Base-by-base conservation (phyloP, 495 filamentous ascomycete species). In the Xylaria bambusicola region DNA sequence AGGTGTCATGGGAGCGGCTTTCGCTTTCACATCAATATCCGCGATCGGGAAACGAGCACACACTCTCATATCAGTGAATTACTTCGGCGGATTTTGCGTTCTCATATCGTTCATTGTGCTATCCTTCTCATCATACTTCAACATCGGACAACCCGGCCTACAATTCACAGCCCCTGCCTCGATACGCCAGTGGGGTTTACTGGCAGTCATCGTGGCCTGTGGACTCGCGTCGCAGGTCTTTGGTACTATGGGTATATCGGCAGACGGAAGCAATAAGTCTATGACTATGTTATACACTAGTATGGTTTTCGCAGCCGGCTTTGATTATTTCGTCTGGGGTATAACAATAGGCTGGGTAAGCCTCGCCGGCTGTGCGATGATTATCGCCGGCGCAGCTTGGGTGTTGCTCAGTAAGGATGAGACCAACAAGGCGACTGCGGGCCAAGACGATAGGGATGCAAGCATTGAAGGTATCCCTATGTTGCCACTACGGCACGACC, bases 211-310 rank as follows among this genome's bases (percentile, higher is more conserved):
- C 21, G 90, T 89, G 0, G 70, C 85, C 0, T 90, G 85, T 52
- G 93, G 93, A 6, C 93, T 98, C 62, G 70, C 89, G 7, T 86
- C 94, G 83, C 93, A 97, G 78, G 90, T 92, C 62, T 77, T 96
- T 21, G 74, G 96, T n/a, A 96, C 93, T 3, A 80, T 84, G 1
- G 92, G 92, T 0, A 70, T 98, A 62, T 80, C 87, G 45, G 82
- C 85, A 18, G 90, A 80, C 56, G 75, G 74, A 54, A 84, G 85
- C 6, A 85, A 86, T 20, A 80, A 89, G 21, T 92, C 92, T 2
- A 95, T 89, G 5, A 91, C 88, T 20, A 96, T 97, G 91, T 77
- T 91, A 3, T 98, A 96, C 68, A 91, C 86, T 44, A 89, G 95
- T 70, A 93, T 98, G 89, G 69, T 98, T 35, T 97, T 96, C 70